Base-by-base conservation (phyloP, 2,329 filamentous ascomycete genomes). In the Pyricularia pennisetigena region DNA sequence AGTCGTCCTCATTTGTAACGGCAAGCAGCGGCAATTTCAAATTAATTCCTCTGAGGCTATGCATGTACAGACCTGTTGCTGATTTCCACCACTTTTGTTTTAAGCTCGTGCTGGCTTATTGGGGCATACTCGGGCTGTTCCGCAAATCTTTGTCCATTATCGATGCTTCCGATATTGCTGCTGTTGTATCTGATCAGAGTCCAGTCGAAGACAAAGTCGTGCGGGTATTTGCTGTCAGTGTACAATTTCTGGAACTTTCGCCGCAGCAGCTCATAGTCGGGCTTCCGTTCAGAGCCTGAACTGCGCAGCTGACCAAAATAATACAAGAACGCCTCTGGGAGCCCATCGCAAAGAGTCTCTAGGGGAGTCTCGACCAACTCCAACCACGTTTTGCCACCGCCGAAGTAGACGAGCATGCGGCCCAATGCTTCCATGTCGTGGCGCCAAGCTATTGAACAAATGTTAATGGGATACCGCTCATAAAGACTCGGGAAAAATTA, bases 171-270 rank as follows among this genome's bases (percentile, higher is more conserved):
- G 35, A 1, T 41, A 6, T 6, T 41, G 2, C 6, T 2, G 35
- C 12, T 6, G 2, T 3, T 41, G 86, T 98, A 97, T 85, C 97
- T 98, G 88, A 97, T 97, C 76, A 97, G 95, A 70, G 95, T 99
- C 95, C 95, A 99, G 83, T 99, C 95, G 76, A 99, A 99, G 75
- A 99, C 95, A 75, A 98, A 98, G 82, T 99, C 95, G 81, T 99
- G 98, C 83, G 98, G 95, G 89, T 98, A 99, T 69, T 94, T 95
- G 81, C 98, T 95, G 71, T 95, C 93, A 74, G 98, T 95, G 77
- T 99, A 99, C 70, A 99, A 89, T 78, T 98, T 94, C 71, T 95
- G 94, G 92, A 99, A 99, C 83, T 98, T 98, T 90, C 98, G 98
- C 82, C 95, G 93, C 69, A 99, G 91, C 83, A 99, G 98, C 73